Percentiles rank a stretch among this genome's conserved stretches.
Evolutionary conservation across 2,329 filamentous ascomycete species (phyloP).

Genomic region (Xylariomycetidae sp.): DNA sequence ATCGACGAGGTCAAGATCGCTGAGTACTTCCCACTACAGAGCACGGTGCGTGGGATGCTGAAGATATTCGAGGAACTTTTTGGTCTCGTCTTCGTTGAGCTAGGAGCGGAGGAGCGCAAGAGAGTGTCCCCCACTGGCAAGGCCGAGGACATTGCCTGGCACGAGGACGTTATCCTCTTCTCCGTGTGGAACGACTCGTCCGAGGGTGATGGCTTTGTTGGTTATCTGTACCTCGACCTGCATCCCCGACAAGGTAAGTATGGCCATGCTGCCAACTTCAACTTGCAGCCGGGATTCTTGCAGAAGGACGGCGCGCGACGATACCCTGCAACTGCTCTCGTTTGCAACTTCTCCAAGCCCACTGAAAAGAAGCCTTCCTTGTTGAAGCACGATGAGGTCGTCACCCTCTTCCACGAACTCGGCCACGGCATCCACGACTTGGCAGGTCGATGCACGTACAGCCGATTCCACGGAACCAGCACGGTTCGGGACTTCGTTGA

Average conservation of each 20-base stretch:
- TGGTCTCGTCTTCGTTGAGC: constrained; percentile 70
- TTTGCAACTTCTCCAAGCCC: constrained; percentile 83
- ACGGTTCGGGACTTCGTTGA: constrained; percentile 66
- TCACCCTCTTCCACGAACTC: constrained; percentile 75
- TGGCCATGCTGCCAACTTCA: constrained; percentile 80
- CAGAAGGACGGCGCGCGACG: constrained; percentile 61
- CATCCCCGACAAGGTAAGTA: constrained; percentile 79
- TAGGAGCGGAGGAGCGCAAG: constrained; percentile 59
- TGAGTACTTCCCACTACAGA: constrained; percentile 75
- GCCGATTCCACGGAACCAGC: constrained; percentile 62
- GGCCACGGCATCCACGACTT: constrained; percentile 68
- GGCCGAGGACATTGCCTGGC: constrained; percentile 70
- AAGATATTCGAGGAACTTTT: constrained; percentile 80
- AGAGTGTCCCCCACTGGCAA: constrained; percentile 61
- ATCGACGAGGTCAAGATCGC: constrained; percentile 76
- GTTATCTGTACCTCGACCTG: constrained; percentile 78
- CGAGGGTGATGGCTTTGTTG: constrained; percentile 67
- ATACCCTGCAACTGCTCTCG: constrained; percentile 72
- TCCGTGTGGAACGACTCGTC: constrained; percentile 74
- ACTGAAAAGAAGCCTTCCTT: constrained; percentile 69
- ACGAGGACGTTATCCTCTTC: constrained; percentile 76
- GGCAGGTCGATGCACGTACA: constrained; percentile 54
- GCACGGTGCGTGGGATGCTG: constrained; percentile 71
- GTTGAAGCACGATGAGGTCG: constrained; percentile 76
- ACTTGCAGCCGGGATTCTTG: constrained; percentile 66